Conservation (phyloP, 345 rosid genomes). For the Angophora floribunda region DNA sequence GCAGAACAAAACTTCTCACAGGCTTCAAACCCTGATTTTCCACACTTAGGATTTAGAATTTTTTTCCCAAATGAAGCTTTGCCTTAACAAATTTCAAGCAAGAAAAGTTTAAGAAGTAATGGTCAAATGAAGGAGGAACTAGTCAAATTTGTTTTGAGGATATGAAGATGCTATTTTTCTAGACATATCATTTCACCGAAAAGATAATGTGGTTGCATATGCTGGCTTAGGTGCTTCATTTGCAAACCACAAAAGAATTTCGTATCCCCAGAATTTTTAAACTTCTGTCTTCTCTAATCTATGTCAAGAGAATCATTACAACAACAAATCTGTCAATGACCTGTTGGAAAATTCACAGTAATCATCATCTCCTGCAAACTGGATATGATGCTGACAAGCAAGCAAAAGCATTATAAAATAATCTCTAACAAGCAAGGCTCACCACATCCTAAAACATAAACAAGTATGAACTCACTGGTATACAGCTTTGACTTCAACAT, state of each 20-base stretch:
- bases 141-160: background rate
- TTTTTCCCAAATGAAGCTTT: background rate
- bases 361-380: background rate
- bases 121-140: background rate
- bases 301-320: background rate
- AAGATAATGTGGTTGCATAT: background rate
- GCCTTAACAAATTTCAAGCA: background rate
- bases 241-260: background rate
- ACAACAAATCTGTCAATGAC: background rate
- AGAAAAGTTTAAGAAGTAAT: background rate
- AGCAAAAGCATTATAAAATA: background rate
- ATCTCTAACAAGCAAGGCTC: background rate
- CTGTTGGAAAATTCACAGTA: background rate
- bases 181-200: background rate
- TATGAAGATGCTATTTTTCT: background rate
- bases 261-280: background rate
- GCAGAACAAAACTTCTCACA: background rate
- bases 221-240: background rate
- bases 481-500: background rate
- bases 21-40: background rate
- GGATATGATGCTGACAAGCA: background rate
- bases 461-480: background rate
- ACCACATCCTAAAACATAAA: background rate
- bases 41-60: background rate
- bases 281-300: background rate